Evolutionary conservation across 1,284 basidiomycete genomes (phyloP).

Genomic region (Pterula multifida): DNA sequence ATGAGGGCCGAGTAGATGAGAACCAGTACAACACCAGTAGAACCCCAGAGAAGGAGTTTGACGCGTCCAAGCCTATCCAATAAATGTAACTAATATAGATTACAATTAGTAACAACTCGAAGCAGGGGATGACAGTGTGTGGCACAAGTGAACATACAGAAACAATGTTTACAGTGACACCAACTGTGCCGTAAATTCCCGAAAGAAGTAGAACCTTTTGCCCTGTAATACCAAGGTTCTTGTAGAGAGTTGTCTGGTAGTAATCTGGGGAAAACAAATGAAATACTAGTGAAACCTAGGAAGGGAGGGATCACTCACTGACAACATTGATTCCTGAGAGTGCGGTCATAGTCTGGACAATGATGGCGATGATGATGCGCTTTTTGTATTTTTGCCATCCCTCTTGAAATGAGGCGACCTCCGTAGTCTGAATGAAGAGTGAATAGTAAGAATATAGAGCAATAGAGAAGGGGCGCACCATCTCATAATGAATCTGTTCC

Average conservation of each 20-base stretch:
- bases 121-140: background rate
- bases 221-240: slow-evolving; percentile 10
- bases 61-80: slow-evolving; percentile 10
- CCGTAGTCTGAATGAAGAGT: slow-evolving; percentile 6
- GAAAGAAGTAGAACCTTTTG: slow-evolving; percentile 9
- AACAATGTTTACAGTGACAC: slow-evolving; percentile 7
- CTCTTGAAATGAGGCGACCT: slow-evolving; percentile 8
- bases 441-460: background rate
- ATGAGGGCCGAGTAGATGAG: slow-evolving; percentile 11
- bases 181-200: slow-evolving; percentile 10
- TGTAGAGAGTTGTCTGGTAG: slow-evolving; percentile 12
- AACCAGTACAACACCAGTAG: slow-evolving; percentile 8
- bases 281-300: background rate
- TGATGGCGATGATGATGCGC: slow-evolving; percentile 10
- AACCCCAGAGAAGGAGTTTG: slow-evolving; percentile 9
- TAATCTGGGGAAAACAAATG: slow-evolving; percentile 5
- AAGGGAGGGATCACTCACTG: slow-evolving; percentile 4
- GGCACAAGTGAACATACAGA: slow-evolving; percentile 2
- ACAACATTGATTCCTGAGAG: slow-evolving; percentile 10
- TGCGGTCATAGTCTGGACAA: slow-evolving; percentile 11
- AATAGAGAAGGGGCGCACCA: background rate
- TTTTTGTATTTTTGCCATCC: slow-evolving; percentile 11
- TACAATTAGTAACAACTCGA: background rate
- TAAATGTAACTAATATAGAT: slow-evolving; percentile 2
- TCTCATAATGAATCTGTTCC: slow-evolving; percentile 11